Evolutionary conservation across 1,139 yeast genomes (phyloP), one percentile per base, ranked within the genome.

Genomic region (Wickerhamomyces sp.): DNA sequence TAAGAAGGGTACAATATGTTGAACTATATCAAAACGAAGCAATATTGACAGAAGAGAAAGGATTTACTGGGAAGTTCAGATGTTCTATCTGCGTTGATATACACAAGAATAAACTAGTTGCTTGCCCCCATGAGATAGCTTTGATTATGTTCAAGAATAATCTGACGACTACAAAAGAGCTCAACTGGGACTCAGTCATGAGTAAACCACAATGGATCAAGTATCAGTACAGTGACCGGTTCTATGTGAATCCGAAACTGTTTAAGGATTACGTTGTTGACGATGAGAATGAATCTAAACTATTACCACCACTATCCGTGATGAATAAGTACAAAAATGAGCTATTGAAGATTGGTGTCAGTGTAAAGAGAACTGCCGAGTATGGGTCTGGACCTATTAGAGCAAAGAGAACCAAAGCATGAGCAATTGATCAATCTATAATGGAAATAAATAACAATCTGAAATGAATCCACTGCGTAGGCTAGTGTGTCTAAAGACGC

Each of bases 51-150:
- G 26, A 34, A 11, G 14, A 34, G 37, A 8, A 9, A 15, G 9
- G 27, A 35, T 7, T 10, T 4, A 15, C 6, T 6, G 3, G 10
- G 18, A 35, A 31, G 27, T 36, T 10, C 10, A 18, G 11, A 9
- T 26, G 38, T 15, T 36, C 38, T 13, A 10, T 36, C 7, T 26
- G 38, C 11, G 14, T 33, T 33, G n/a, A 14, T 13, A 4, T 9
- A 26, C 15, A 3, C 31, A 26, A 15, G 14, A n/a, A 26, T 8
- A 26, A n/a, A 10, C 14, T 32, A 15, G 14, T 33, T 13, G 10
- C 36, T 6, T 39, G 41, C 27, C 36, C 32, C 4, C 41, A 39
- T 39, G 41, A 39, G 31, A 31, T 30, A 7, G 36, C 41, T 8
- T 10, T 39, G 3, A 7, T 33, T 3, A 33, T 39, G 31, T 7